Evolutionary conservation across 129 eudicot genomes (phyloP).

Genomic region (Flaveria robusta): DNA sequence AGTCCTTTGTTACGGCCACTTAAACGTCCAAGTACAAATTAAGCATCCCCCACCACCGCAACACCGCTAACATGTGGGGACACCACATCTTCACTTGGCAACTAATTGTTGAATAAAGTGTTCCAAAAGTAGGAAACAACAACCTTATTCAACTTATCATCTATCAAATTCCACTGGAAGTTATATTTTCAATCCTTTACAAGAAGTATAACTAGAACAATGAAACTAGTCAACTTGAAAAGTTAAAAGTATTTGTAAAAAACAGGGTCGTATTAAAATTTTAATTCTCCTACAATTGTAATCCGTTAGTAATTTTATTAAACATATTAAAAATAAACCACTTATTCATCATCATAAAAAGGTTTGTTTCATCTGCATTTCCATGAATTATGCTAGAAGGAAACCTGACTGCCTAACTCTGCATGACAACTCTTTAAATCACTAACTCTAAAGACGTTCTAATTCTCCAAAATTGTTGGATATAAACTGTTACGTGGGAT

Average conservation of each 20-base stretch:
- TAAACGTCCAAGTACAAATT: not conserved
- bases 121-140: constrained; percentile 1
- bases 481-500: not conserved
- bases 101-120: constrained; percentile 12
- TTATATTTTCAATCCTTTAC: not conserved
- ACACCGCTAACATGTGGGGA: not conserved
- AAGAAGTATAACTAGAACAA: constrained; percentile 2
- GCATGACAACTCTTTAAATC: not conserved
- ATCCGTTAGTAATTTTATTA: not conserved
- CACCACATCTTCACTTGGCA: constrained; percentile 12
- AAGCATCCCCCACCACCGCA: not conserved
- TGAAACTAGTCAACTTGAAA: not conserved
- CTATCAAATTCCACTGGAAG: not conserved
- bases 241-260: constrained; percentile 8
- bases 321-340: not conserved
- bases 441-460: constrained; percentile 1
- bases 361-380: not conserved
- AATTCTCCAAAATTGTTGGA: not conserved
- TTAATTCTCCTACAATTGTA: not conserved
- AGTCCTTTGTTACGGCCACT: not conserved
- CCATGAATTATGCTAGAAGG: not conserved
- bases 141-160: constrained; percentile 11
- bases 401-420: constrained; percentile 5
- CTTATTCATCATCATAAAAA: not conserved
- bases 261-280: not conserved